Percentiles rank a stretch among this genome's conserved stretches.
phyloP scores from a whole-genome alignment of 352 stramenopile genomes.

The Globisporangium yorkense region DNA sequence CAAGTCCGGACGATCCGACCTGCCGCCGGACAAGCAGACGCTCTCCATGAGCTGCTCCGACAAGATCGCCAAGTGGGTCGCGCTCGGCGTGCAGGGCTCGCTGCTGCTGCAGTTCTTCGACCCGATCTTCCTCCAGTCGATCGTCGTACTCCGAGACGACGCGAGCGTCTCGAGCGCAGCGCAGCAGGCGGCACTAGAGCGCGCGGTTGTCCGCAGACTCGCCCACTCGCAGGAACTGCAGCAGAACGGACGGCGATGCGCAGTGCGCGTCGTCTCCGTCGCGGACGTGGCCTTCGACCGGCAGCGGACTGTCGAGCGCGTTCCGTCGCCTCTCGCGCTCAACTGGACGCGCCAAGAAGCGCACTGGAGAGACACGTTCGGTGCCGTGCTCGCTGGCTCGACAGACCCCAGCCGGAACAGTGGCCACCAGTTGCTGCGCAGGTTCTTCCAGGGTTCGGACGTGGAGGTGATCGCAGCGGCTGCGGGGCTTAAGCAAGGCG shows the following conservation, averaged over 20 bases:
- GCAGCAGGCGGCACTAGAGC: slow-evolving; percentile 39
- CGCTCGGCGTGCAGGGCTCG: slow-evolving; percentile 76
- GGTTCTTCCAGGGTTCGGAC: slow-evolving; percentile 36
- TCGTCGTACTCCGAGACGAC: slow-evolving; percentile 43
- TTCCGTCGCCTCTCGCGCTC: slow-evolving; percentile 41
- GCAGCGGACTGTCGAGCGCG: slow-evolving; percentile 5
- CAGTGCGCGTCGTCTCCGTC: slow-evolving; percentile 4
- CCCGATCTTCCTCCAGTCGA: slow-evolving; percentile 37
- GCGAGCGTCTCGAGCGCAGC: slow-evolving; percentile 23
- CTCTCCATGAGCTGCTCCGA: slow-evolving; percentile 92
- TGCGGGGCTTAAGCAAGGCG: slow-evolving; percentile 62
- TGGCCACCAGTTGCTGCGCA: slow-evolving; percentile 1
- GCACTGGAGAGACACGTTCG: slow-evolving; percentile 21
- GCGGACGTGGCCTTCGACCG: slow-evolving; percentile 9
- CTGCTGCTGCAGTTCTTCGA: slow-evolving; percentile 65
- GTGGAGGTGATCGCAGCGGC: slow-evolving; percentile 54
- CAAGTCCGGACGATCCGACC: slow-evolving; percentile 91
- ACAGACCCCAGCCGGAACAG: background rate
- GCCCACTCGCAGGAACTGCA: background rate
- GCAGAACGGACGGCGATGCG: background rate
- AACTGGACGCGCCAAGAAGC: slow-evolving; percentile 49
- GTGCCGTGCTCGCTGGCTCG: too few relatives aligned
- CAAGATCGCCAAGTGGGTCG: slow-evolving; percentile 88
- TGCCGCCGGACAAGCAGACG: slow-evolving; percentile 80
- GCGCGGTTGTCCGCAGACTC: slow-evolving; percentile 35